These are phyloP conservation scores for Jackrogersella minutella DNA, from an alignment of 495 filamentous ascomycete species.

Conservation along the genomic window DNA sequence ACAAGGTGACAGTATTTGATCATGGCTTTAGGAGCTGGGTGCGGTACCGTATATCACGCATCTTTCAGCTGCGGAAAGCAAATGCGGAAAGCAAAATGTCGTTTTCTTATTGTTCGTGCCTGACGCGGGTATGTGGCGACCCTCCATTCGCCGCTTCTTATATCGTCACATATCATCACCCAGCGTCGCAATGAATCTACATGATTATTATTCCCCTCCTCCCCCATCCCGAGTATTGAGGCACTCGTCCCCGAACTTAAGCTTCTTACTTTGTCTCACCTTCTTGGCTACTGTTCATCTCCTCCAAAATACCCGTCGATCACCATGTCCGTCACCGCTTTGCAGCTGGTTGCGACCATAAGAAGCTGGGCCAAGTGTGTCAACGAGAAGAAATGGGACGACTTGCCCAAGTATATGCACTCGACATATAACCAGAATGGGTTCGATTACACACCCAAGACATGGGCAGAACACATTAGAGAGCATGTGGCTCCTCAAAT, in stretches of 20 bases:
- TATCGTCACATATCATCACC: not conserved
- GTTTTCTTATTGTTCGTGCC: slow-evolving; percentile 18
- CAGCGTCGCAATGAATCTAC: slow-evolving; percentile 1
- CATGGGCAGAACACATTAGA: slow-evolving; percentile 23
- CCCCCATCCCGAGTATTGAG: not conserved
- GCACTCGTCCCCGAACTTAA: not conserved
- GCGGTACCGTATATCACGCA: not conserved
- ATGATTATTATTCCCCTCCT: not conserved
- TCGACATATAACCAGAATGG: slow-evolving; percentile 32
- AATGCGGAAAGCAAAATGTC: slow-evolving; percentile 18
- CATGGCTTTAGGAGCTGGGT: not conserved
- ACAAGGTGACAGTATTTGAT: not conserved
- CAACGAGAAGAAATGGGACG: slow-evolving; percentile 36
- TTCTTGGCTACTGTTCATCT: not conserved
- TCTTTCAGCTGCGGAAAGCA: not conserved
- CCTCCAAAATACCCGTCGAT: not conserved
- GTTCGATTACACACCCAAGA: slow-evolving; percentile 27
- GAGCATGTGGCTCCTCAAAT: slow-evolving; percentile 26
- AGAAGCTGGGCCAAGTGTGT: slow-evolving; percentile 25
- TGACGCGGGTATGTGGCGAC: slow-evolving; percentile 23
- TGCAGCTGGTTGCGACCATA: slow-evolving; percentile 27
- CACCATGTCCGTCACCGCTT: slow-evolving; percentile 22
- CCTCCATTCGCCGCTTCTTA: slow-evolving; percentile 14
- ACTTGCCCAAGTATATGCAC: slow-evolving; percentile 26
- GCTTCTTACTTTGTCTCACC: not conserved